Evolutionary conservation across 768 basidiomycete species (phyloP), one percentile per base, ranked within the genome.

Genomic region (Lactifluus subvellereus): DNA sequence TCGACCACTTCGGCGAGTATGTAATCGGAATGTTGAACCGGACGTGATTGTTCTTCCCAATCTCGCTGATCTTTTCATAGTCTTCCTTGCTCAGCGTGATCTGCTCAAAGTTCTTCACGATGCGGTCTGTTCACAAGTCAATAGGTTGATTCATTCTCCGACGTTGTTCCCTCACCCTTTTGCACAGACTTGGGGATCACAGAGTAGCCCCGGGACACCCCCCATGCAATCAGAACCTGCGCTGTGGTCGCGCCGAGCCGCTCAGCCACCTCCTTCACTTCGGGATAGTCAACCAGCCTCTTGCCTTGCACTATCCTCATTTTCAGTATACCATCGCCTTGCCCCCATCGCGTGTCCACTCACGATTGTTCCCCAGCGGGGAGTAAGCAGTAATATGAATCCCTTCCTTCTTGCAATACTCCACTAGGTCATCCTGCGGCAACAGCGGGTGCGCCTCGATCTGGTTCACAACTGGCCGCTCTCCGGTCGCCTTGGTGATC

Each of bases 131-230:
- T 55, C 49, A 4, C 10, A 10, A 14, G 48, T 52, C 20, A 58
- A 56, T 45, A 18, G 8, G 22, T 5, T 4, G 47, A 30, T 35
- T n/a, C n/a, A 38, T 27, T 13, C 10, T 18, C 27, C 22, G 2
- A 43, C 30, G 18, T 49, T 27, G n/a, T 14, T 32, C 5, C 47
- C 60, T 20, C 43, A 81, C 79, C 74, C 70, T 86, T 78, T 61
- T 86, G 78, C 32, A 91, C 88, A 59, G 84, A 85, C 80, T 94
- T 94, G 18, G 92, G 92, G 69, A 94, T 91, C 65, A 94, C 87
- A 9, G 85, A 85, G 73, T 85, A 87, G 13, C 91, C 92, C 47
- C 90, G 82, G 68, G 85, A 72, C 42, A 75, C 82, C 13, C 84
- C 87, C 91, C 91, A 95, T 0, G 90, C 89, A 64, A 96, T 76